Evolutionary conservation across 2,329 filamentous ascomycete genomes (phyloP), one percentile per base, ranked within the genome.

Genomic region (Blastomyces percursus): DNA sequence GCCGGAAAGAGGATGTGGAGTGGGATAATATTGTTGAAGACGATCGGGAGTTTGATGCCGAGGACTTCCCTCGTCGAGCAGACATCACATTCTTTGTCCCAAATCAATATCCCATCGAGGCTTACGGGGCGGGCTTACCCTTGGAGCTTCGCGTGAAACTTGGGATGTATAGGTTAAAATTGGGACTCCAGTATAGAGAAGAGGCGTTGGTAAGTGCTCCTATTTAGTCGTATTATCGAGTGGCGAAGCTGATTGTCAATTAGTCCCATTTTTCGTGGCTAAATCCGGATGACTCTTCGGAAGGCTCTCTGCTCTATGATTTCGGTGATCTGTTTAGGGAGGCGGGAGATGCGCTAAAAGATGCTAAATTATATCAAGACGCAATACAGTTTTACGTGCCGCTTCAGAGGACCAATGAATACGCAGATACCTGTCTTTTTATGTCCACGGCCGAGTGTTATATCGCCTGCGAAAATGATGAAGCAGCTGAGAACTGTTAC

Each of bases 31-130:
- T 82, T 66, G 78, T 82, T 38, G 79, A 84, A 5, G 90, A 96
- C 71, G 91, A 96, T 72, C 83, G 91, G 62, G 94, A 99, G 75
- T 99, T 91, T 85, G 94, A 99, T 72, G 75, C 83, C 5, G 82
- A 86, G 54, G 84, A 91, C 70, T 79, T 82, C 24, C 86, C 83
- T 14, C 79, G 94, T 64, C 85, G 92, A 63, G 73, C 78, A 1
- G 75, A 81, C 63, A 81, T 89, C 5, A 74, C 82, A 1, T 82
- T 82, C 1, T 96, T 88, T 71, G 74, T 80, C 9, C 77, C 81
- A 4, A 80, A 76, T 2, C 75, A 74, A 54, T 84, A 84, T 71
- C 78, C 81, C 1, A 70, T 76, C 3, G 78, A 81, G 6, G 77
- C 81, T 0, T 96, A 96, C 72, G 91, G 90, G 0, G 74, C 81